A percentile compares a stretch with the other conserved stretches of the same genome.
phyloP scores from a whole-genome alignment of 495 filamentous ascomycete species.

The Cudoniella acicularis region DNA sequence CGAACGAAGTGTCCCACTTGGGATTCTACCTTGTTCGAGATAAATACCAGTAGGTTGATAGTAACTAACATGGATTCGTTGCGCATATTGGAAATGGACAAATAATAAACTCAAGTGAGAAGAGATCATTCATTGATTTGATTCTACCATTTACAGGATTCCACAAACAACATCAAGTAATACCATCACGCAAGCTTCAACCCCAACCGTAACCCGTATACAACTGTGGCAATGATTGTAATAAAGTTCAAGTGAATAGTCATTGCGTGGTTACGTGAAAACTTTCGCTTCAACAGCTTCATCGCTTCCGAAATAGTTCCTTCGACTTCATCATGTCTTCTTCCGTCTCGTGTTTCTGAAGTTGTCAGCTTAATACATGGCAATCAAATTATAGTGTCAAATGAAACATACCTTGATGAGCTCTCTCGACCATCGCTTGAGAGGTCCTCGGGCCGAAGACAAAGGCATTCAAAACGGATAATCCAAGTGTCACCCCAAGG shows the following conservation, averaged over 20 bases:
- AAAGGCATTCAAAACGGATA: conserved; percentile 58
- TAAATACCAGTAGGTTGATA: too few relatives aligned
- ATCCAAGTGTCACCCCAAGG: conserved; percentile 44
- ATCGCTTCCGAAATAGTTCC: conserved; percentile 58
- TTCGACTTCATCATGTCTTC: conserved; percentile 34
- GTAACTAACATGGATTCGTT: too few relatives aligned
- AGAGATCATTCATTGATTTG: too few relatives aligned
- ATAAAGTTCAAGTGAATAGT: conserved; percentile 70
- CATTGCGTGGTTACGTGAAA: conserved; percentile 71
- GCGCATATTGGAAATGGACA: too few relatives aligned
- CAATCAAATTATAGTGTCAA: too few relatives aligned
- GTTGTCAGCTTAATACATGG: neutral
- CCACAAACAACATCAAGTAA: too few relatives aligned
- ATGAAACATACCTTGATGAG: conserved; percentile 60
- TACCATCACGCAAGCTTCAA: neutral
- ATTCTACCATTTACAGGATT: too few relatives aligned
- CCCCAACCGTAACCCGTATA: conserved; percentile 56
- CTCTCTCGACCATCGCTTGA: conserved; percentile 64
- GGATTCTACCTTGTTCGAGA: too few relatives aligned
- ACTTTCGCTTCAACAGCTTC: conserved; percentile 71
- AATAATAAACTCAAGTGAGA: too few relatives aligned
- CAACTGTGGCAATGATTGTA: conserved; percentile 59
- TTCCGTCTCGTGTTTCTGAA: conserved; percentile 69
- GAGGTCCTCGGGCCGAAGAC: conserved; percentile 68
- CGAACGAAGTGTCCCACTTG: too few relatives aligned